These are phyloP conservation scores for Geoglossum cookeanum DNA, from an alignment of 2,329 filamentous ascomycete species.

Conservation along the genomic window DNA sequence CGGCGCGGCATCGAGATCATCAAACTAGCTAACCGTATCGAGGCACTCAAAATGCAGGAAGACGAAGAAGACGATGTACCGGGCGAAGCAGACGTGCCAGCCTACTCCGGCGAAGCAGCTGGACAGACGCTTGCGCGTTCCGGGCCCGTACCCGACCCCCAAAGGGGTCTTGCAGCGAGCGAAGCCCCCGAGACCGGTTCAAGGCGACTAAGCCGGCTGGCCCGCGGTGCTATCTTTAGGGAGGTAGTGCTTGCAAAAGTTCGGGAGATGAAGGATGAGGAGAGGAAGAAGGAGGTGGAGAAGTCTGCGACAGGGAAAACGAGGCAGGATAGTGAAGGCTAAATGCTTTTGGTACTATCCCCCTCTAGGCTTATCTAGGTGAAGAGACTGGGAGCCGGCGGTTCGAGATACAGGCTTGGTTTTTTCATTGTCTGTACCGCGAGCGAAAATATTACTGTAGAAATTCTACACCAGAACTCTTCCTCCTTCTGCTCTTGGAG, in stretches of 20 bases:
- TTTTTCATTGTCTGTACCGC: no score
- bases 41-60: conserved; percentile 81
- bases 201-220: conserved; percentile 36
- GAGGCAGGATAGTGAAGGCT: background rate
- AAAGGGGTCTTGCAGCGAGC: conserved; percentile 12
- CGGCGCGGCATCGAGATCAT: conserved; percentile 88
- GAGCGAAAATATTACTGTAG: no score
- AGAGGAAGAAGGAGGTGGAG: conserved; percentile 52
- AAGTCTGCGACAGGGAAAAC: conserved; percentile 31
- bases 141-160: conserved; percentile 10
- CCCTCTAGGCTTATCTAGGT: no score
- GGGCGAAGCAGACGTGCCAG: conserved; percentile 38
- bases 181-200: conserved; percentile 17
- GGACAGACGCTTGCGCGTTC: conserved; percentile 20
- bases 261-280: conserved; percentile 72
- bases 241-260: conserved; percentile 92
- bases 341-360: background rate
- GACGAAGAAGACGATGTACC: conserved; percentile 59
- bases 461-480: no score
- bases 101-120: conserved; percentile 39
- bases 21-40: conserved; percentile 89
- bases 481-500: no score
- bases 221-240: conserved; percentile 63
- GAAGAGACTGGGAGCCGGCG: no score
- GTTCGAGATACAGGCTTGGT: no score